Percentiles rank a stretch among this genome's conserved stretches.
Evolutionary conservation across 2,329 filamentous ascomycete species (phyloP).

Genomic region (Chaetomium olivaceum): DNA sequence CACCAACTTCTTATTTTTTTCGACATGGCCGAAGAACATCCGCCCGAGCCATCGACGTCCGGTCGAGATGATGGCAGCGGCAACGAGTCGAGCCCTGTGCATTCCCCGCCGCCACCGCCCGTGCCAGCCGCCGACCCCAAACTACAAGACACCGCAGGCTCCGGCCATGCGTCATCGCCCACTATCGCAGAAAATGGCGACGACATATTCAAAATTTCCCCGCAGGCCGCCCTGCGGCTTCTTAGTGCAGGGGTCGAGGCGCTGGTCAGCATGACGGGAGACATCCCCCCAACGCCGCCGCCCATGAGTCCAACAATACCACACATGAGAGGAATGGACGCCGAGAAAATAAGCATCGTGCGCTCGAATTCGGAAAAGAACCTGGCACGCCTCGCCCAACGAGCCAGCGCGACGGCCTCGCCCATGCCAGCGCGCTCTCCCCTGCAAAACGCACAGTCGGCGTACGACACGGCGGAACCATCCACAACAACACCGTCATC

Average conservation of each 20-base stretch:
- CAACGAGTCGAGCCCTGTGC: slow-evolving; percentile 33
- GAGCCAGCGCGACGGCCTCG: slow-evolving; percentile 38
- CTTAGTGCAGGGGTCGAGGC: slow-evolving; percentile 72
- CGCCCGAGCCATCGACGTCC: slow-evolving; percentile 11
- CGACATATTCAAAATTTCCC: slow-evolving; percentile 72
- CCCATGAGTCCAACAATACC: slow-evolving; percentile 64
- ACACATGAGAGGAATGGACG: slow-evolving; percentile 63
- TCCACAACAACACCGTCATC: not conserved
- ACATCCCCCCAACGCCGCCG: slow-evolving; percentile 78
- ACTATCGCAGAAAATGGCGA: slow-evolving; percentile 45
- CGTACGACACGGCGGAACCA: not conserved
- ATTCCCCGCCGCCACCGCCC: slow-evolving; percentile 43
- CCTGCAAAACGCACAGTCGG: slow-evolving; percentile 12
- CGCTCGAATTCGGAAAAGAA: slow-evolving; percentile 59
- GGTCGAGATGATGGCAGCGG: slow-evolving; percentile 15
- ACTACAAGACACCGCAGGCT: slow-evolving; percentile 28
- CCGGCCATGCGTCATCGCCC: slow-evolving; percentile 31
- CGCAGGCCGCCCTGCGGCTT: slow-evolving; percentile 74
- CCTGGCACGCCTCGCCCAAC: slow-evolving; percentile 48
- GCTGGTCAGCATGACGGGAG: slow-evolving; percentile 71
- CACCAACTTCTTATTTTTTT: not conserved
- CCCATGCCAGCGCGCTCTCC: slow-evolving; percentile 28
- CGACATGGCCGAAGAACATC: slow-evolving; percentile 25
- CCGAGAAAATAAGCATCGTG: slow-evolving; percentile 62
- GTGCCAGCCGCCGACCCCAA: slow-evolving; percentile 42